These are phyloP conservation scores for Neocallimastix lanati DNA, from an alignment of 192 early-diverging fungal genomes.

Conservation along the genomic window DNA sequence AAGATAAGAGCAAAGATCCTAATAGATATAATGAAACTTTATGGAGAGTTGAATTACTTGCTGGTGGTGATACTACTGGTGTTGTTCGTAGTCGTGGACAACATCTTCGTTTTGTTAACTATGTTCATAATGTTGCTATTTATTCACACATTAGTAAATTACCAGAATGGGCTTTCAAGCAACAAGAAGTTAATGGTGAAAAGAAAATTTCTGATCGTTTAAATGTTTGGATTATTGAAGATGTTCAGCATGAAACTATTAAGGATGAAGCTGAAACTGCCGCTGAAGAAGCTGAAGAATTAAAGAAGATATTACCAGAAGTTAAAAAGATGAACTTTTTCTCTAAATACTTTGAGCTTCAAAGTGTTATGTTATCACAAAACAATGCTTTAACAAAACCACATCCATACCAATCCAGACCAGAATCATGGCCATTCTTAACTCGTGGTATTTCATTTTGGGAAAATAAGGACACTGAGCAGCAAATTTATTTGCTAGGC, in stretches of 20 bases:
- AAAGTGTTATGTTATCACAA: constrained; percentile 72
- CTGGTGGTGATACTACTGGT: constrained; percentile 20
- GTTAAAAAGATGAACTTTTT: constrained; percentile 28
- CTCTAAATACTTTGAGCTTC: constrained; percentile 71
- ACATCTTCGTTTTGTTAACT: constrained; percentile 56
- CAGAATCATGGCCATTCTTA: constrained; percentile 78
- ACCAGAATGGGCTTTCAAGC: constrained; percentile 76
- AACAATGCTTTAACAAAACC: constrained; percentile 73
- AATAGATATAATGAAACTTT: constrained; percentile 43
- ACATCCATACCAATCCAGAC: constrained; percentile 85
- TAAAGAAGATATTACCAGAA: not conserved
- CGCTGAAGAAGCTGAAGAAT: constrained; percentile 3
- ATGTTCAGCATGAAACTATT: constrained; percentile 34
- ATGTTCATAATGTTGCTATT: constrained; percentile 56
- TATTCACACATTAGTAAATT: constrained; percentile 47
- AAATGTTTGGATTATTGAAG: constrained; percentile 63
- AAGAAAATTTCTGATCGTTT: constrained; percentile 52
- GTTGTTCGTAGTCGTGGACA: constrained; percentile 34
- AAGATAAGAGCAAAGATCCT: constrained; percentile 33
- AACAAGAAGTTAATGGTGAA: constrained; percentile 87
- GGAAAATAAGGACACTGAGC: constrained; percentile 49
- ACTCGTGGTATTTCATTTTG: constrained; percentile 79
- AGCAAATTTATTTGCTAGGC: constrained; percentile 77
- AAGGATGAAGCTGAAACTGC: constrained; percentile 2
- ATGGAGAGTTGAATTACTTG: constrained; percentile 27